Base-by-base conservation (phyloP, 345 rosid species). In the Dimocarpus longan region DNA sequence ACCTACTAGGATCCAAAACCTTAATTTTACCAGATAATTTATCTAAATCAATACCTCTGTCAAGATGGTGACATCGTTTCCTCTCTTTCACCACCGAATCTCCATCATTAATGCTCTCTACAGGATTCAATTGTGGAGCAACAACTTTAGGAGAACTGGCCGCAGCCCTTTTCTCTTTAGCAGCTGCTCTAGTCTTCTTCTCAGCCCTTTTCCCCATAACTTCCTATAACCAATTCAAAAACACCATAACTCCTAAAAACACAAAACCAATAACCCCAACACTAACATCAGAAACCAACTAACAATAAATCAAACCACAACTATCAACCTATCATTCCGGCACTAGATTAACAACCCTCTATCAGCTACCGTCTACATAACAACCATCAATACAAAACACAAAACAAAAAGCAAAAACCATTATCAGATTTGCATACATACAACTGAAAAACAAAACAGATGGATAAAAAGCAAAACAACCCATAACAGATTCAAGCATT, bases 201-300 rank as follows among this genome's bases (percentile, higher is more conserved):
- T 91, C 90, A 56, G 85, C 91, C 79, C 84, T 93, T 89, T 93
- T 97, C 86, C 96, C 99, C 99, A 97, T 97, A 57, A 77, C 78
- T 75, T 81, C 85, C 88, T 89, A 78, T 21, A 82, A 73, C 75
- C 24, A 81, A 84, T 54, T 72, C 79, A 75, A 54, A 59, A 62
- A n/a, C 82, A 73, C 22, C 66, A 77, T 10, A n/a, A 67, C 70
- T 63, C 71, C 75, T 73, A 68, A 54, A 71, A 19, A 13, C 59
- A 73, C 11, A 80, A 66, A 74, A 57, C 44, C 40, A 15, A 69
- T 10, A 80, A 54, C 37, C 10, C 39, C 68, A 79, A 22, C 28
- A 26, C 28, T 59, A 67, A 72, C 65, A 56, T 15, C 71, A 79
- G 28, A 26, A 26, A 26, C 28, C 28, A 26, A 69, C 57, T 1